phyloP scores from a whole-genome alignment of 2,329 filamentous ascomycete genomes.

The Trichoderma gracile region DNA sequence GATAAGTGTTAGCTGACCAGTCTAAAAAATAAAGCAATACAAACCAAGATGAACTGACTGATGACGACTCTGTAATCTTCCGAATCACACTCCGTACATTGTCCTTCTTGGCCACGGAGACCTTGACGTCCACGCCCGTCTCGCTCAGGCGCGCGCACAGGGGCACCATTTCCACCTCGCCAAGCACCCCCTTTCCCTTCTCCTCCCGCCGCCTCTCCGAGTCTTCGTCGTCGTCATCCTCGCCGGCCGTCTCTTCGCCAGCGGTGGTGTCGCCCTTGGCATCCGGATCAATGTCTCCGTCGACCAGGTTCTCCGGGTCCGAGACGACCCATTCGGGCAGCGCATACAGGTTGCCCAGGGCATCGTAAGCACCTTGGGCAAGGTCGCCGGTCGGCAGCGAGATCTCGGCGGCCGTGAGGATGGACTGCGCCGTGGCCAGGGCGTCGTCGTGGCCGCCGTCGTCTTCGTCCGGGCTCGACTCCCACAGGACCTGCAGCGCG shows the following conservation, averaged over 20 bases:
- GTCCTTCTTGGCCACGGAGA: slow-evolving; percentile 61
- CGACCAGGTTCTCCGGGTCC: slow-evolving; percentile 60
- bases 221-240: slow-evolving; percentile 41
- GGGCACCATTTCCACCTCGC: slow-evolving; percentile 55
- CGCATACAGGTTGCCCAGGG: slow-evolving; percentile 68
- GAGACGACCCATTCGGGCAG: slow-evolving; percentile 68
- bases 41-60: slow-evolving; percentile 50
- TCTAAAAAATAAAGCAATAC: no score
- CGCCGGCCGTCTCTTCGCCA: slow-evolving; percentile 44
- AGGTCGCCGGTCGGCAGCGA: slow-evolving; percentile 73
- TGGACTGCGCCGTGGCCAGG: slow-evolving; percentile 71
- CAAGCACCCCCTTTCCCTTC: slow-evolving; percentile 59
- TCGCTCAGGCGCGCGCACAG: slow-evolving; percentile 67
- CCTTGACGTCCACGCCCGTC: slow-evolving; percentile 61
- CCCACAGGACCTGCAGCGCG: slow-evolving; percentile 68
- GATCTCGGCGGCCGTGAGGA: slow-evolving; percentile 75
- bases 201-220: slow-evolving; percentile 50
- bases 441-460: slow-evolving; percentile 41
- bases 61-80: slow-evolving; percentile 63
- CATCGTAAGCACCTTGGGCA: slow-evolving; percentile 70
- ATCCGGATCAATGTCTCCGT: slow-evolving; percentile 33
- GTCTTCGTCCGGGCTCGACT: slow-evolving; percentile 45
- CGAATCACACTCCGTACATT: slow-evolving; percentile 63
- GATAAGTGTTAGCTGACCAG: not conserved
- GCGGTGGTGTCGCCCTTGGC: slow-evolving; percentile 36